Base-by-base conservation (phyloP, 2,329 filamentous ascomycete genomes). In the Neophaeococcomyces mojaviensis region DNA sequence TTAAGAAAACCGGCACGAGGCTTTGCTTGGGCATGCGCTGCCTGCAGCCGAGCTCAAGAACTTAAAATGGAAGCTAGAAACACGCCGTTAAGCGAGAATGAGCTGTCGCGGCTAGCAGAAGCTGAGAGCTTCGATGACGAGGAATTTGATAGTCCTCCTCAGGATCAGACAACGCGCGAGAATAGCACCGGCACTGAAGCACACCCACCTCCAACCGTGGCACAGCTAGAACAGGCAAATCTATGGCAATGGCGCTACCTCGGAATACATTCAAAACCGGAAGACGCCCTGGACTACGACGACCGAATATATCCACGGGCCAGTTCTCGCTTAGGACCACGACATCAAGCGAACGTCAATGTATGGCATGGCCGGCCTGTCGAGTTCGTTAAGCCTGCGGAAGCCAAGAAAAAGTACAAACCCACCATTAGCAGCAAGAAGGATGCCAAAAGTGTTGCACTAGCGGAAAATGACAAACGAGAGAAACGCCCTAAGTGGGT, bases 191-290 rank as follows among this genome's bases (percentile, higher is more conserved):
- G 50, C 16, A 72, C 77, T 33, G 76, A 81, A 48, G 76, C 79
- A 15, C 39, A 63, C 44, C 73, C 76, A 49, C 73, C 76, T 26
- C 78, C 74, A 8, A 96, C 89, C 0, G 79, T 84, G 47, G 88
- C 94, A 60, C 90, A 97, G 62, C 84, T 90, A 48, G 87, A 92
- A 48, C 85, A 96, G 56, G 88, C 90, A 26, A 92, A 88, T 59
- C 78, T 96, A 59, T 98, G 92, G 92, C 89, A 88, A 2, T 97
- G 92, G 70, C 81, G 92, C 50, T 98, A 98, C 64, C 71, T 98
- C 5, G 92, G 92, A 31, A 88, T 95, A 55, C 92, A 98, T 67
- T 96, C 89, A 67, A 86, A 88, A 55, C 85, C 92, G 1, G 89
- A 97, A 64, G 92, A 98, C 68, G 92, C 88, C 0, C 72, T 98